Base-by-base conservation (phyloP, 768 basidiomycete genomes). In the Suillus clintonianus region DNA sequence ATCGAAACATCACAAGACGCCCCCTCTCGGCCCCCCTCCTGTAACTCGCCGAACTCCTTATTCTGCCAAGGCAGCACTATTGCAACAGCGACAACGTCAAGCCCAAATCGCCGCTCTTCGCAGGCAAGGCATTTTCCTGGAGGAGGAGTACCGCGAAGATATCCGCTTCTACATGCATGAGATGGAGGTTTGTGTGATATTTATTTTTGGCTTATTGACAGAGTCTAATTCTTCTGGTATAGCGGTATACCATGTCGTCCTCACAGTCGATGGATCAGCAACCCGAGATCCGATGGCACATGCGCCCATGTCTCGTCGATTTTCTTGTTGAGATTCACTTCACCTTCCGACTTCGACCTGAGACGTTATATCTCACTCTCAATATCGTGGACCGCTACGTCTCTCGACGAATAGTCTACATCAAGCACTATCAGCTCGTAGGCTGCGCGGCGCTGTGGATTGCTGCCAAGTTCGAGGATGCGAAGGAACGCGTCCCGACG, bases 301-400 rank as follows among this genome's bases (percentile, higher is more conserved):
- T 99, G 97, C 94, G 97, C 42, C 94, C 94, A 39, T 97, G 93
- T 81, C 89, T 99, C 51, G 94, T 99, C 74, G 97, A 99, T 77
- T 99, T 99, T 79, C 88, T 99, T 74, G 93, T 99, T 74, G 97
- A 99, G 78, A 92, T 99, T 66, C 97, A 99, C 78, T 95, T 97
- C 74, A 95, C 94, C 66, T 97, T 97, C 81, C 92, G 95, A 57
- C 88, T 99, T 59, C 95, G 97, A 48, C 97, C 97, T 13, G 97
- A 99, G 82, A 99, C 97, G 7, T 87, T 99, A 67, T 99, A 99
- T 78, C 92, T 99, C 76, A 92, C 97, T 13, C 87, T 99, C 78
- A 99, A 99, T 82, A 97, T 99, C 74, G 90, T 99, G 77, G 97
- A 99, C 79, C 95, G 97, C 71, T 99, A 99, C 77, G 95, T 99